Evolutionary conservation across 768 basidiomycete genomes (phyloP).

Genomic region (Mycena indigotica): DNA sequence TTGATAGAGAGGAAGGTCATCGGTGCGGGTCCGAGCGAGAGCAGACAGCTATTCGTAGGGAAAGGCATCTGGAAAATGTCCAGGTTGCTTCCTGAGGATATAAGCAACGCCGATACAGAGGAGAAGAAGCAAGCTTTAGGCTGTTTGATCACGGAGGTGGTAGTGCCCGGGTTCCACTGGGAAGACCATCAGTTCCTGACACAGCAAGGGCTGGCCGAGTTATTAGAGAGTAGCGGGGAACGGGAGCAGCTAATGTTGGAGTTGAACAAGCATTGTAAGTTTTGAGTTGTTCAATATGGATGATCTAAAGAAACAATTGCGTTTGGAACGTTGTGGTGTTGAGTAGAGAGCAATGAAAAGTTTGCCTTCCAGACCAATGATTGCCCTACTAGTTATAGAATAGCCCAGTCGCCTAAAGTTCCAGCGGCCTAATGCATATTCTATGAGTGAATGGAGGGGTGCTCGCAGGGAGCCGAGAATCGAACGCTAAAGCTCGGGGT

Average conservation of each 20-base stretch:
- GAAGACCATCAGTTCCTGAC: conserved; percentile 52
- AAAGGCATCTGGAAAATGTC: conserved; percentile 59
- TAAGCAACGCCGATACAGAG: conserved; percentile 26
- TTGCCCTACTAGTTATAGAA: too few species aligned
- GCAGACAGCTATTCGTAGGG: conserved; percentile 52
- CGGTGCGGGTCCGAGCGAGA: conserved; percentile 46
- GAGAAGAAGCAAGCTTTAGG: conserved; percentile 40
- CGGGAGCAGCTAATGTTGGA: conserved; percentile 3
- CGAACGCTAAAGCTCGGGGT: too few species aligned
- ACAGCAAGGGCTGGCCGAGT: conserved; percentile 31
- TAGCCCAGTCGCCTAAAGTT: too few species aligned
- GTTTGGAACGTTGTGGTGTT: too few species aligned
- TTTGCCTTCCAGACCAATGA: too few species aligned
- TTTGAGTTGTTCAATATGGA: too few species aligned
- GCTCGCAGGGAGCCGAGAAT: too few species aligned
- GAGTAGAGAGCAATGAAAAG: too few species aligned
- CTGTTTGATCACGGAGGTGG: conserved; percentile 61
- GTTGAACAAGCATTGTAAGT: background rate
- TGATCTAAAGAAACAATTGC: too few species aligned
- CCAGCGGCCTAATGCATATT: too few species aligned
- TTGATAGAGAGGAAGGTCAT: conserved; percentile 43
- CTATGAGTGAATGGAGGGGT: too few species aligned
- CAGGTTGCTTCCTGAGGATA: conserved; percentile 47
- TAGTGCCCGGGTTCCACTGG: conserved; percentile 59
- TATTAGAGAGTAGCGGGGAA: conserved; percentile 29